Percentiles rank a stretch among this genome's conserved stretches.
These are phyloP conservation scores for Candida coleopterorum DNA, from an alignment of 805 yeast genomes.

Conservation along the genomic window DNA sequence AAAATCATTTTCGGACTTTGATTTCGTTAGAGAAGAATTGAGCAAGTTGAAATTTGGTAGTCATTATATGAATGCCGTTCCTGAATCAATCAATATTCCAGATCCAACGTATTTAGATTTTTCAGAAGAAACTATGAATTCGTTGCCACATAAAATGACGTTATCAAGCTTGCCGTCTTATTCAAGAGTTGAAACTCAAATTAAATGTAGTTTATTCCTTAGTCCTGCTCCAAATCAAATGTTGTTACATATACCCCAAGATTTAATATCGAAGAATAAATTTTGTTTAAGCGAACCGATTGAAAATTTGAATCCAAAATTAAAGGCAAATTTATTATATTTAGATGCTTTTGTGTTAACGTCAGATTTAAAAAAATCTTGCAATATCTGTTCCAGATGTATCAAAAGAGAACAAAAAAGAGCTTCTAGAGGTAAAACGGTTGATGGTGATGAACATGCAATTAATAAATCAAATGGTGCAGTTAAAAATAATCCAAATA, in stretches of 20 bases:
- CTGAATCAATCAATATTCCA: conserved; percentile 24
- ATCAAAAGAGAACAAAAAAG: conserved; percentile 90
- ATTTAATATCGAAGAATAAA: conserved; percentile 83
- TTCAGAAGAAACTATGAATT: conserved; percentile 28
- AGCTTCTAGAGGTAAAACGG: conserved; percentile 85
- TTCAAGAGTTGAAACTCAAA: conserved; percentile 94
- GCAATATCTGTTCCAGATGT: conserved; percentile 84
- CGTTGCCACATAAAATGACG: conserved; percentile 45
- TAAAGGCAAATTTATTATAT: conserved; percentile 52
- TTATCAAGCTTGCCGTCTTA: conserved; percentile 67
- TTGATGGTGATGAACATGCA: conserved; percentile 19
- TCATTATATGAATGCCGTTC: conserved; percentile 33
- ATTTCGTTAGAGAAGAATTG: conserved; percentile 40
- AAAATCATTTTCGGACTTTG: conserved; percentile 22
- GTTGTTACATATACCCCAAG: conserved; percentile 76
- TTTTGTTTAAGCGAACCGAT: conserved; percentile 57
- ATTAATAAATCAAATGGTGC: conserved; percentile 16
- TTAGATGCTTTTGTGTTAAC: conserved; percentile 80
- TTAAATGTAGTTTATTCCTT: conserved; percentile 64
- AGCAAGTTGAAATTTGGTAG: conserved; percentile 53
- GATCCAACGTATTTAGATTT: conserved; percentile 34
- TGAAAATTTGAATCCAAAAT: conserved; percentile 34
- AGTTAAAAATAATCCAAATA: conserved; percentile 52
- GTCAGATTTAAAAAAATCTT: conserved; percentile 43
- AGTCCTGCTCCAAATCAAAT: conserved; percentile 75